Evolutionary conservation across 139 green algal species (phyloP), one percentile per base, ranked within the genome.

Genomic region (Helicosporidium sp.): DNA sequence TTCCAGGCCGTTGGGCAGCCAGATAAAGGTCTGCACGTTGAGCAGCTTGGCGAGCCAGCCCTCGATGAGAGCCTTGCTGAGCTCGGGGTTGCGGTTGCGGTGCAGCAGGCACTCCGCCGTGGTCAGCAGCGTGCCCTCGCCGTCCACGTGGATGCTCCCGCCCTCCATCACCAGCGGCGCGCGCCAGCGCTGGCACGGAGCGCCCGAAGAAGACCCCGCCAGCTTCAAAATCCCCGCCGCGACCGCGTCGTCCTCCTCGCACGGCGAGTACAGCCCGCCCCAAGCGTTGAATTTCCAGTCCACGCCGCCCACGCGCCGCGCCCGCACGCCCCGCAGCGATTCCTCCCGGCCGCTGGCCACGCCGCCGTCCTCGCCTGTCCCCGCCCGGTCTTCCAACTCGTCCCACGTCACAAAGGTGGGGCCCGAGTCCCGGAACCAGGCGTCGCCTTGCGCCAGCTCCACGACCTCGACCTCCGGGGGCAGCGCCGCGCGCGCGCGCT

Each of bases 61-160:
- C 58, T 87, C 72, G 6, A 86, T 78, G 43, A 70, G 41, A 22
- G 62, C 65, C 39, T 61, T 64, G 47, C 41, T 57, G 46, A 88
- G 61, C n/a, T 51, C 6, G 16, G 71, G 75, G 65, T 87, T 87
- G 52, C 78, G 66, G 59, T 70, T 84, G 46, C 23, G 49, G 65
- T 86, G 64, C 13, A 87, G 64, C 50, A 87, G 60, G 61, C 78
- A 89, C 64, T 84, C 69, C 57, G 77, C 68, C 33, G 78, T 87
- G 6, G 72, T 74, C 20, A 87, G 39, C 41, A 82, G 51, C 19
- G 77, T 87, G 31, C 75, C 74, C 37, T 75, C 48, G 12, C 72
- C 72, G 36, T 83, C 74, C 3, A 58, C 48, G 41, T 80, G 75
- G 13, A 83, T 64, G 26, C 60, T 69, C 20, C 75, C 75, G 2